Evolutionary conservation across 2,329 filamentous ascomycete genomes (phyloP), one percentile per base, ranked within the genome.

Genomic region (Fusarium sp.): DNA sequence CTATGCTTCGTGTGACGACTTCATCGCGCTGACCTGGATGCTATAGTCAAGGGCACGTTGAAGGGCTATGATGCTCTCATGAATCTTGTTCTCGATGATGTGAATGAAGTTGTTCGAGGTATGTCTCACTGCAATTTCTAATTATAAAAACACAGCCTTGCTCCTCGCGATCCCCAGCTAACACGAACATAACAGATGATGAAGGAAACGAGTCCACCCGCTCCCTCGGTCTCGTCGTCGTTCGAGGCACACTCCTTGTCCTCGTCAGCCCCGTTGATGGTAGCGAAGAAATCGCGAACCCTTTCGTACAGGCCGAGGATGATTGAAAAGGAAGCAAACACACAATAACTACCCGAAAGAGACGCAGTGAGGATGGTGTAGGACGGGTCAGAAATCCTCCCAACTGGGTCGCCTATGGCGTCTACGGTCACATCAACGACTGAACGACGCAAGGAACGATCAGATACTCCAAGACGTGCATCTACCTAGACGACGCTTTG

Each of bases 11-110:
- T 23, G 23, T 23, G 23, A 23, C 23, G 23, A 23, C 23, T 23
- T 23, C 23, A 23, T 23, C 4, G 23, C 48, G 51, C 71, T 75
- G 54, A 75, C 50, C 13, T 46, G 5, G 9, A 34, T 12, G 9
- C 10, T 40, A 34, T 77, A 97, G 95, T 97, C 60, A 91, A 90
- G 53, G 96, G 96, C 55, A 94, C 90, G 1, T 86, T 99, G 43
- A 98, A 98, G 82, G 96, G 96, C 68, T 98, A 95, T 80, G 96
- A 99, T 80, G 95, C 96, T 75, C 87, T 99, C 65, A 98, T 98
- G 95, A 99, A 99, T 80, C 87, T 99, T 67, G 96, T 99, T 28
- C 86, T 99, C 60, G 96, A 98, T 77, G 93, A 98, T 74, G 95
- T 97, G 55, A 91, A 96, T 80, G 96, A 99, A 81, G 88, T 92